Base-by-base conservation (phyloP, 495 filamentous ascomycete species). In the Neurospora sp. region DNA sequence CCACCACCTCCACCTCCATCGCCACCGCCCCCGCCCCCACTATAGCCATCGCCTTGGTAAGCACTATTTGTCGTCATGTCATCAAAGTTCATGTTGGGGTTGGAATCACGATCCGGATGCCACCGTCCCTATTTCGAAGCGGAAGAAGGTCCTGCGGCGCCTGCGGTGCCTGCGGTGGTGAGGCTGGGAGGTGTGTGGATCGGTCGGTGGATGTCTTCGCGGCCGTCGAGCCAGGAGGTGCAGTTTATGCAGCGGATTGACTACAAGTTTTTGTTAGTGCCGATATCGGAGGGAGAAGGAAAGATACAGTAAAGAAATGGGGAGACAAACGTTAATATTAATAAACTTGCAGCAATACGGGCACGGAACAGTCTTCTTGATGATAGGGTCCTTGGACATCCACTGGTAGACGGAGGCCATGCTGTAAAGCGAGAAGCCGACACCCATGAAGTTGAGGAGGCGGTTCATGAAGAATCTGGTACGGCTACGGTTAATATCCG, bases 141-240 rank as follows among this genome's bases (percentile, higher is more conserved):
- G 18, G 42, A 46, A 0, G 42, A 20, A 46, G 42, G 42, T n/a
- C 42, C 42, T 44, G 42, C 41, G 41, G 14, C 2, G 16, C 41
- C 41, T 6, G 42, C 18, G 42, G 42, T 31, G 48, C 48, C 23
- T 5, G 20, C 0, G 2, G 48, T 31, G 23, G 54, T 27, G 48
- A 20, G 5, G 23, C 54, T 31, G 23, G 48, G n/a, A 12, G 48
- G 48, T 10, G 20, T 31, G 54, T 27, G 54, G 5, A 62, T 31
- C 16, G 10, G 54, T 27, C 23, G 54, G 23, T 8, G 12, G 2
- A 62, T 14, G 16, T 92, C 89, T 78, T 93, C 91, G 75, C 91
- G 84, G n/a, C 91, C 91, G 82, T 93, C 91, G 75, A 89, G 88
- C 91, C 91, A 93, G 74, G 89, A 92, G 6, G 90, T 92, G 78